Base-by-base conservation (phyloP, 768 basidiomycete species). In the Hypholoma sublateritium region DNA sequence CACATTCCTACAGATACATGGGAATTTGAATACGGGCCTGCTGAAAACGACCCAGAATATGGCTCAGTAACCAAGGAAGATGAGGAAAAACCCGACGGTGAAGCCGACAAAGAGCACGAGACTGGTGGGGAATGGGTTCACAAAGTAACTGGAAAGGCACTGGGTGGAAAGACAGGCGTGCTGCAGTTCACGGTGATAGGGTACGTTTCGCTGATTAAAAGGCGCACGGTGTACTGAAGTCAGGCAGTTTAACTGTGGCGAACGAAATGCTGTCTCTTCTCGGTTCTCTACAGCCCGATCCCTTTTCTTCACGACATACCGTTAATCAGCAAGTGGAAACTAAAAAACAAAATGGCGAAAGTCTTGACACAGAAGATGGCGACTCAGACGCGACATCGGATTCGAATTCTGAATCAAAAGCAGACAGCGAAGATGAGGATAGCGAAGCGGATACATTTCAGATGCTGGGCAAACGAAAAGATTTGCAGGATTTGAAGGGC, bases 181-280 rank as follows among this genome's bases (percentile, higher is more conserved):
- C 69, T 95, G 48, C 83, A 88, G 61, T 95, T 96, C 65, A 94
- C 89, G 0, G 92, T 97, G 34, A 86, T 95, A 46, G 94, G 94
- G 95, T 92, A 65, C 56, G 86, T 74, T 22, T 11, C 5, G 11
- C 36, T 32, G 16, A 16, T 3, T 35, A 17, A 8, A 17, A 5
- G 12, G 11, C 21, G 14, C 14, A 8, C 22, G 32, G 50, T 19
- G 56, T 39, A 25, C 46, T 65, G 19, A 62, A 50, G 25, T 34
- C 47, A 57, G 44, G 53, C 54, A 97, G 95, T 22, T 69, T 95
- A 57, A 94, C 88, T 13, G 84, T 95, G 34, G 93, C 93, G 32
- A 95, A 97, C 66, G 89, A 95, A 67, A 95, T 96, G 93, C 74
- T 97, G 17, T 95, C 93, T 2, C 73, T 97, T 12, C 79, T 91